Conservation (phyloP, 805 yeast species). For the Metschnikowia continentalis region DNA sequence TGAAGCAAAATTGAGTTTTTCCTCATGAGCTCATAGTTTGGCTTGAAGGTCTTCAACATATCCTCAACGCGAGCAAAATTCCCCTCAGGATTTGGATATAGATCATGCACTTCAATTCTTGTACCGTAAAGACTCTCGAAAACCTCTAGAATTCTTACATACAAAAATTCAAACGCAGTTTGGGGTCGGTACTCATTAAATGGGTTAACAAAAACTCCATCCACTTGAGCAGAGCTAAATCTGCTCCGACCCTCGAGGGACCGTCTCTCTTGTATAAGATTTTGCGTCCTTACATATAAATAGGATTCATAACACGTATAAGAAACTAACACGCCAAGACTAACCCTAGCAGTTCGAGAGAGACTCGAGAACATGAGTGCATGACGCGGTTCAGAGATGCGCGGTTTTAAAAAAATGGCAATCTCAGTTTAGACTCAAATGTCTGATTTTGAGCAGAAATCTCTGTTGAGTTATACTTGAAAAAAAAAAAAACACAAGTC, state of each 20-base stretch:
- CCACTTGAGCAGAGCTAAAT: constrained; percentile 41
- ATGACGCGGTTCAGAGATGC: background rate
- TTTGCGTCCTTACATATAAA: constrained; percentile 51
- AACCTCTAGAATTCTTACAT: constrained; percentile 67
- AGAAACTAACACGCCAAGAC: constrained; percentile 42
- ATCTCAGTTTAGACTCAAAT: background rate
- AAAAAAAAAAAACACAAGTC: too few relatives aligned
- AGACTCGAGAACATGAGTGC: constrained; percentile 8
- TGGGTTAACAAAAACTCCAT: constrained; percentile 86
- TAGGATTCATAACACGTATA: constrained; percentile 66
- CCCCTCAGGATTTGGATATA: constrained; percentile 34
- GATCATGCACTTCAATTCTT: constrained; percentile 33
- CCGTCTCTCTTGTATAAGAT: constrained; percentile 41
- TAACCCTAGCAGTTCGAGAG: constrained; percentile 34
- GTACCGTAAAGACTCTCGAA: constrained; percentile 50
- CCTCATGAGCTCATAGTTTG: constrained; percentile 48
- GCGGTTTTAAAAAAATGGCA: background rate
- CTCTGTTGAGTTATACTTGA: too few relatives aligned
- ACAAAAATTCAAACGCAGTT: constrained; percentile 79
- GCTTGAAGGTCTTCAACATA: constrained; percentile 56
- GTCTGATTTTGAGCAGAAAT: too few relatives aligned
- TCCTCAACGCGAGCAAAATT: constrained; percentile 41
- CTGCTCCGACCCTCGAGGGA: constrained; percentile 8
- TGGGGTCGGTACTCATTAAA: constrained; percentile 87
- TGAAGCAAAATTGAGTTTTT: constrained; percentile 28